Conservation (phyloP, 2,329 filamentous ascomycete species). For the Penicillium sp. region DNA sequence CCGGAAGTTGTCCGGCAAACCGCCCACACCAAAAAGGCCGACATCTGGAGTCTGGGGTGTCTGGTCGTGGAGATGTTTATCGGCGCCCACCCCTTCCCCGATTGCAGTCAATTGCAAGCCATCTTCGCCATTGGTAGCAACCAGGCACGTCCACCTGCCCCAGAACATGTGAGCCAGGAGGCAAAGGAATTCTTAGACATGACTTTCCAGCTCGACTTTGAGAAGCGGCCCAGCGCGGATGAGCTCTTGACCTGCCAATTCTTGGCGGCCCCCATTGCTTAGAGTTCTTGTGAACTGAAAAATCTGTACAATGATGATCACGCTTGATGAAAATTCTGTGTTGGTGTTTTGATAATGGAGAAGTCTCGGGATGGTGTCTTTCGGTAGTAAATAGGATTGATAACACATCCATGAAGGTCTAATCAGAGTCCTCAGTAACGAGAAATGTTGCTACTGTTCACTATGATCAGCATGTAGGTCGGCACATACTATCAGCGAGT, state of each 20-base stretch:
- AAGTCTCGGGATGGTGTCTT: not conserved
- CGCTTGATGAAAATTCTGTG: conserved; percentile 7
- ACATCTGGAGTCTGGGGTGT: conserved; percentile 97
- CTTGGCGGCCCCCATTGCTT: conserved; percentile 62
- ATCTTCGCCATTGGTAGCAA: conserved; percentile 97
- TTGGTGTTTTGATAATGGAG: conserved; percentile 1
- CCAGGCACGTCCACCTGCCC: conserved; percentile 80
- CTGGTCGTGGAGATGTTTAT: conserved; percentile 99
- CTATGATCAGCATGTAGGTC: no score
- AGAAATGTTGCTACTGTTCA: no score
- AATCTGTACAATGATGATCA: conserved; percentile 16
- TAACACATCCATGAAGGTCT: no score
- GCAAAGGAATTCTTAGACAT: conserved; percentile 75
- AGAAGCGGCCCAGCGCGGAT: conserved; percentile 83
- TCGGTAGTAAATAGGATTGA: not conserved
- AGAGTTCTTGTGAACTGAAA: conserved; percentile 16
- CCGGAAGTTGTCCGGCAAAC: conserved; percentile 98
- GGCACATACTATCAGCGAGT: no score
- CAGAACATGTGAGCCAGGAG: conserved; percentile 77
- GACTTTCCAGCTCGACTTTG: conserved; percentile 95
- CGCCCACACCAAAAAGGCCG: conserved; percentile 94
- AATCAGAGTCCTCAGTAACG: no score
- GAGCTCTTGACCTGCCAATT: conserved; percentile 82
- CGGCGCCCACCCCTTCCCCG: conserved; percentile 89
- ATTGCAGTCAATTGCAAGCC: conserved; percentile 92